Base-by-base conservation (phyloP, 148 eudicot genomes). In the Camellia granthamiana region DNA sequence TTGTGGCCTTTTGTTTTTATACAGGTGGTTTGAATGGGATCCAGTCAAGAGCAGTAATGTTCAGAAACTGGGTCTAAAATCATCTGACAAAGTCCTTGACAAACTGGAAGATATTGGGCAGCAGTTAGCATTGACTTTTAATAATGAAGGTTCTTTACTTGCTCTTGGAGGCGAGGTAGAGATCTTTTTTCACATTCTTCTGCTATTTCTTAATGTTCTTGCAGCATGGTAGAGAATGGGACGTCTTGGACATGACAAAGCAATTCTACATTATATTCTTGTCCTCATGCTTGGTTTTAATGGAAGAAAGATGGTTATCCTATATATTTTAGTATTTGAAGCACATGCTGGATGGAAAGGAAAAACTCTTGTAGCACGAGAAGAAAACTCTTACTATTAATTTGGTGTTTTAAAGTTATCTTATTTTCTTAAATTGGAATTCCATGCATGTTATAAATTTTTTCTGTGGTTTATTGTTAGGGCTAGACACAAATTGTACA, bases 161-260 rank as follows among this genome's bases (percentile, higher is more conserved):
- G 98, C 96, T 64, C 84, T 82, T 64, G 98, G 98, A 75, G 91
- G 92, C 82, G 92, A 92, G 98, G 96, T 93, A 93, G 82, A 81
- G 72, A 43, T 77, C 75, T 70, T 72, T 73, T 21, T 60, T 77
- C 72, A 52, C 79, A 71, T 59, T 74, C 46, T 43, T 68, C 49
- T 66, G 14, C 41, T 66, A 66, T 66, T 60, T 64, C 21, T 52
- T 42, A 67, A 8, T 15, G 30, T 60, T 12, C 19, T 77, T 77
- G 68, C 62, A 65, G 69, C 75, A 30, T 81, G 84, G n/a, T 77
- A 54, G 55, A 7, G 41, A 30, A 51, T 54, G 46, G 0, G 18
- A 67, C 62, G 15, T 66, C 58, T 56, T 73, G 18, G 64, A 73
- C 3, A 0, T 69, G 12, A 61, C 41, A 74, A 72, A 79, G 3